These are phyloP conservation scores for Dioszegia crocea DNA, from an alignment of 768 basidiomycete species.

Conservation along the genomic window DNA sequence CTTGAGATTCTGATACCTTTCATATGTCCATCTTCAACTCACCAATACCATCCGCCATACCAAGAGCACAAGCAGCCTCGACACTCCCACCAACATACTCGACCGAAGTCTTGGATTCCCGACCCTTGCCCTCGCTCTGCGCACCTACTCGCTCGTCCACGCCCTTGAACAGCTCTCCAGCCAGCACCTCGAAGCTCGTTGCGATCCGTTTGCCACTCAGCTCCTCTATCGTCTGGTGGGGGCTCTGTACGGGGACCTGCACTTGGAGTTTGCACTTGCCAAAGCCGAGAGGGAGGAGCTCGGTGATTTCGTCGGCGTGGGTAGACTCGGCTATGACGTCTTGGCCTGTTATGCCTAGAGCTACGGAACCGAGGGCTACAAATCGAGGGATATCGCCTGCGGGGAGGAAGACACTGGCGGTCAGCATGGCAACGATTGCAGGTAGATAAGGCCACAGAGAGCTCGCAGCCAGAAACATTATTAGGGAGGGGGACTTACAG, in stretches of 20 bases:
- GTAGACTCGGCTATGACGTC: slow-evolving; percentile 90
- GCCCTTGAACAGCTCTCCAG: slow-evolving; percentile 66
- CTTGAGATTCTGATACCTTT: neutral
- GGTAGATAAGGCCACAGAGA: no score
- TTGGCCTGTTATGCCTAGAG: slow-evolving; percentile 95
- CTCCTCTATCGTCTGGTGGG: slow-evolving; percentile 67
- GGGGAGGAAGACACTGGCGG: slow-evolving; percentile 81
- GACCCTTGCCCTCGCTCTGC: slow-evolving; percentile 41
- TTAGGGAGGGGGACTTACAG: slow-evolving; percentile 59
- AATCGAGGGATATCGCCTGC: slow-evolving; percentile 97
- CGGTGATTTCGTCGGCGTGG: slow-evolving; percentile 72
- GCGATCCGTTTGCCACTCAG: slow-evolving; percentile 89
- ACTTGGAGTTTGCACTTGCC: slow-evolving; percentile 80
- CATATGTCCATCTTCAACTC: no score
- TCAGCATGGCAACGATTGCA: neutral
- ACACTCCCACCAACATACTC: slow-evolving; percentile 97
- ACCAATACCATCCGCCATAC: slow-evolving; percentile 96
- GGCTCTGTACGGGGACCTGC: slow-evolving; percentile 76
- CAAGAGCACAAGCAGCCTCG: slow-evolving; percentile 93
- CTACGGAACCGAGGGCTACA: slow-evolving; percentile 94
- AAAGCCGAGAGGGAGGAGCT: slow-evolving; percentile 79
- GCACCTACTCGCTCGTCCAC: slow-evolving; percentile 58
- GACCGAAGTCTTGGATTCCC: slow-evolving; percentile 63
- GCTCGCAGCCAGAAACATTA: neutral
- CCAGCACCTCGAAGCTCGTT: slow-evolving; percentile 88